Percentiles rank a stretch among this genome's conserved stretches.
Conservation (phyloP, 2,329 filamentous ascomycete species). For the Chaetomiaceae sp. region DNA sequence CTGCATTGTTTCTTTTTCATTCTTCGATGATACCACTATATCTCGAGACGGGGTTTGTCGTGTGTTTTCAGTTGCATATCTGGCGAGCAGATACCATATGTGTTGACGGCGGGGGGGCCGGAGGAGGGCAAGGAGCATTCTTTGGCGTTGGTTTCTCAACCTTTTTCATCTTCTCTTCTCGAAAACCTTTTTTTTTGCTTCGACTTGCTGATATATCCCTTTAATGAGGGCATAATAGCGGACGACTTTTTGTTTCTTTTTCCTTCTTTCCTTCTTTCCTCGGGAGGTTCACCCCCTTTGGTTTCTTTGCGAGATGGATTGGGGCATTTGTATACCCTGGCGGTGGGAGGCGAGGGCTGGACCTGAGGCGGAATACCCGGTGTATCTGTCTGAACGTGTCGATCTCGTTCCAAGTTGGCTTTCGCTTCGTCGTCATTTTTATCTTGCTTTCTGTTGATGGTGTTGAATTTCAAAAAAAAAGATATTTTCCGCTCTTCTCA, state of each 20-base stretch:
- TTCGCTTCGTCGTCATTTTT: not conserved
- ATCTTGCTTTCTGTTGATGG: not conserved
- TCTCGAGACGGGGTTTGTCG: slow-evolving; percentile 1
- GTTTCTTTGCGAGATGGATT: not conserved
- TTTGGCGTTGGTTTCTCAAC: slow-evolving; percentile 5
- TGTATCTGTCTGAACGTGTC: not conserved
- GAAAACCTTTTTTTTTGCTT: not conserved
- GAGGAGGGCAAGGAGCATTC: not conserved
- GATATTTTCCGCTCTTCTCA: not conserved
- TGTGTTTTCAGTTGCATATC: slow-evolving; percentile 7
- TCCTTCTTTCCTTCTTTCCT: not conserved
- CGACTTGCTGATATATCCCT: not conserved
- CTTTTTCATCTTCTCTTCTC: slow-evolving; percentile 1
- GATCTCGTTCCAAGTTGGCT: not conserved
- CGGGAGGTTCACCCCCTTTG: not conserved
- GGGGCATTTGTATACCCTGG: not conserved
- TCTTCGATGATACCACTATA: slow-evolving; percentile 20
- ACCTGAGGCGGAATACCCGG: slow-evolving; percentile 1
- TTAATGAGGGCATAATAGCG: not conserved
- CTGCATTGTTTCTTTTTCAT: not conserved
- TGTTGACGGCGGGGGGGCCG: not conserved
- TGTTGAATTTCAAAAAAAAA: not conserved
- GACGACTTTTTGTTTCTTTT: not conserved
- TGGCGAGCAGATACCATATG: slow-evolving; percentile 3
- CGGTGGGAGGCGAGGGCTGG: not conserved